These are phyloP conservation scores for Kodamaea kaohsiungensis DNA, from an alignment of 805 yeast species.

Conservation along the genomic window DNA sequence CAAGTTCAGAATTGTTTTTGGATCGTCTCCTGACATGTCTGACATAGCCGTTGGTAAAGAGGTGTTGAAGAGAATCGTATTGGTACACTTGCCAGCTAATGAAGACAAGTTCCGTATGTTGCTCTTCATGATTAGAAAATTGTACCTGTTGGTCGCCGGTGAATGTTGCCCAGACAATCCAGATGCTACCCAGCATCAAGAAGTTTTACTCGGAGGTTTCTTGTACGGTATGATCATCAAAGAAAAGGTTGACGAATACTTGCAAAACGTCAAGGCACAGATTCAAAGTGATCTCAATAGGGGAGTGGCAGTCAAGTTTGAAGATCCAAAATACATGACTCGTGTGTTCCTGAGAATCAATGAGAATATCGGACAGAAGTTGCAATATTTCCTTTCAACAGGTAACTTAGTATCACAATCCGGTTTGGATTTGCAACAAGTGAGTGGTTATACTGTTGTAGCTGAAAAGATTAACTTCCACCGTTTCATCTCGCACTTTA, in stretches of 20 bases:
- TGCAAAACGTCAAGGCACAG: constrained; percentile 70
- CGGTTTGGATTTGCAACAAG: constrained; percentile 97
- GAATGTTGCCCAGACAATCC: constrained; percentile 98
- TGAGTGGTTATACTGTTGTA: constrained; percentile 96
- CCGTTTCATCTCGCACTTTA: constrained; percentile 95
- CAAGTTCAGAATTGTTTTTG: constrained; percentile 91
- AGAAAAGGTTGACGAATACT: constrained; percentile 93
- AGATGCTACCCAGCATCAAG: constrained; percentile 99
- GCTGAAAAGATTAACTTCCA: constrained; percentile 98
- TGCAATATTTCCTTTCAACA: constrained; percentile 92
- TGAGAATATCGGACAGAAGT: constrained; percentile 91
- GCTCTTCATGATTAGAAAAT: constrained; percentile 91
- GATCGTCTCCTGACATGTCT: constrained; percentile 82
- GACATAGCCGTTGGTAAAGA: constrained; percentile 91
- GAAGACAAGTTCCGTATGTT: constrained; percentile 84
- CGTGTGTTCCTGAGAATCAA: constrained; percentile 77
- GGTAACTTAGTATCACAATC: constrained; percentile 97
- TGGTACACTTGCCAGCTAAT: constrained; percentile 78
- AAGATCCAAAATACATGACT: constrained; percentile 78
- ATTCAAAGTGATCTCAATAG: constrained; percentile 79
- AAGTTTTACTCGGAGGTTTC: constrained; percentile 92
- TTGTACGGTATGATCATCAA: constrained; percentile 94
- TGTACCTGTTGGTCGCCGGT: constrained; percentile 93
- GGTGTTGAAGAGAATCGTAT: constrained; percentile 77
- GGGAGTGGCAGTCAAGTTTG: constrained; percentile 78